Percentiles rank a stretch among this genome's conserved stretches.
These are phyloP conservation scores for Xerocomellus chrysenteron DNA, from an alignment of 768 basidiomycete genomes.

Conservation along the genomic window DNA sequence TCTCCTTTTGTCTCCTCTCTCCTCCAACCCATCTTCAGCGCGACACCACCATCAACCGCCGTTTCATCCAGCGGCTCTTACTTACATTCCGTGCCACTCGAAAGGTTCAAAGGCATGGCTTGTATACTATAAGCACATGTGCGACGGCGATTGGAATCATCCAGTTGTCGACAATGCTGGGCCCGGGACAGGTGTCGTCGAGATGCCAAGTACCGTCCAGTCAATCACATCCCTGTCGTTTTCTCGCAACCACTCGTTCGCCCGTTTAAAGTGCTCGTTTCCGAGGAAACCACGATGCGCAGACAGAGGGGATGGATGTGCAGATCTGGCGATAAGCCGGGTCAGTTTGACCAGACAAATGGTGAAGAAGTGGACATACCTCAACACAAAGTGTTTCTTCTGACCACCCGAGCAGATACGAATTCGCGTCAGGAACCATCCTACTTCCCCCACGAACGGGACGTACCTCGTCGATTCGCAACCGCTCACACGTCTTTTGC, in stretches of 20 bases:
- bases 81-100: constrained; percentile 33
- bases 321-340: constrained; percentile 35
- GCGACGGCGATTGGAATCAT: not conserved
- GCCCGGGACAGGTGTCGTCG: not conserved
- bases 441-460: not conserved
- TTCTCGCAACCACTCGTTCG: constrained; percentile 72
- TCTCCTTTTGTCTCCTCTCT: not conserved
- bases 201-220: constrained; percentile 5
- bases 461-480: constrained; percentile 61
- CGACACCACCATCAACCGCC: too few relatives aligned
- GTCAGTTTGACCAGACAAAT: not conserved
- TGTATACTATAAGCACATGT: not conserved
- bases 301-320: constrained; percentile 73
- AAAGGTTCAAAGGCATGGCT: too few relatives aligned
- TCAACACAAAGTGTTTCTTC: constrained; percentile 62
- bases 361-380: constrained; percentile 24
- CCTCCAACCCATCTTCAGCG: not conserved
- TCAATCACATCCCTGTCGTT: constrained; percentile 55
- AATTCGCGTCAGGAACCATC: not conserved
- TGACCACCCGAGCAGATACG: constrained; percentile 19
- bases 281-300: constrained; percentile 77
- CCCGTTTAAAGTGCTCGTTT: constrained; percentile 70
- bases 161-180: not conserved
- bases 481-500: constrained; percentile 56
- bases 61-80: constrained; percentile 77